A percentile compares a stretch with the other conserved stretches of the same genome.
Evolutionary conservation across 352 stramenopile genomes (phyloP).

Genomic region (Globisporangium splendens): DNA sequence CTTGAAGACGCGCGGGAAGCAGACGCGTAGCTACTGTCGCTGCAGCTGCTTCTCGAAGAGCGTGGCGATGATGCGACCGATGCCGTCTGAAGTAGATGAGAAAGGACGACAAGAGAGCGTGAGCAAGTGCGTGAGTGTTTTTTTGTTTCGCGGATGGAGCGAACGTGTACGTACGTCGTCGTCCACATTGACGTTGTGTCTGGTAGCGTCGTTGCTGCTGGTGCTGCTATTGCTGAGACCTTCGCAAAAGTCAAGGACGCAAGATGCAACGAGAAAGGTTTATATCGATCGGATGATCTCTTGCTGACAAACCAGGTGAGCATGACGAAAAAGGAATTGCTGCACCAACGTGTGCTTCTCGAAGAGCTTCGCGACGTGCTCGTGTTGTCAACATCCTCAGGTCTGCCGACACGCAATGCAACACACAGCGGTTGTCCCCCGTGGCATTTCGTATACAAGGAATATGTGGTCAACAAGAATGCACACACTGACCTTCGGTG

Average conservation of each 20-base stretch:
- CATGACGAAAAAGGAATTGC: no score
- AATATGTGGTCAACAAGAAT: not conserved
- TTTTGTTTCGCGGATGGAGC: not conserved
- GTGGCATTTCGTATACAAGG: no score
- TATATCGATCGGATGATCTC: no score
- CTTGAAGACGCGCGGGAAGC: not conserved
- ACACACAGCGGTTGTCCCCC: not conserved
- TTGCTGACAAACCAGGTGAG: no score
- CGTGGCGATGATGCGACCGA: constrained; percentile 14
- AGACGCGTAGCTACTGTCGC: constrained; percentile 9
- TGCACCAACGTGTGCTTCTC: not conserved
- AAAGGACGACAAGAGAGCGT: not conserved
- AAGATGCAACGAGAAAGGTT: not conserved
- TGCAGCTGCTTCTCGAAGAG: constrained; percentile 8
- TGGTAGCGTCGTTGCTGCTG: not conserved
- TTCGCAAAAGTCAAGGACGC: constrained; percentile 1
- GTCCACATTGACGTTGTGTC: no score
- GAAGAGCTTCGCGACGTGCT: not conserved
- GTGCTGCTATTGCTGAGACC: not conserved
- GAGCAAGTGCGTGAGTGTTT: not conserved
- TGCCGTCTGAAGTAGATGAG: constrained; percentile 13
- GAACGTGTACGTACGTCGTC: constrained; percentile 3
- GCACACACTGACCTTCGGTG: not conserved
- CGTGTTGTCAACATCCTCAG: not conserved
- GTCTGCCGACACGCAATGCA: not conserved